These are phyloP conservation scores for Rubia balearica DNA, from an alignment of 305 asterid genomes.

Conservation along the genomic window DNA sequence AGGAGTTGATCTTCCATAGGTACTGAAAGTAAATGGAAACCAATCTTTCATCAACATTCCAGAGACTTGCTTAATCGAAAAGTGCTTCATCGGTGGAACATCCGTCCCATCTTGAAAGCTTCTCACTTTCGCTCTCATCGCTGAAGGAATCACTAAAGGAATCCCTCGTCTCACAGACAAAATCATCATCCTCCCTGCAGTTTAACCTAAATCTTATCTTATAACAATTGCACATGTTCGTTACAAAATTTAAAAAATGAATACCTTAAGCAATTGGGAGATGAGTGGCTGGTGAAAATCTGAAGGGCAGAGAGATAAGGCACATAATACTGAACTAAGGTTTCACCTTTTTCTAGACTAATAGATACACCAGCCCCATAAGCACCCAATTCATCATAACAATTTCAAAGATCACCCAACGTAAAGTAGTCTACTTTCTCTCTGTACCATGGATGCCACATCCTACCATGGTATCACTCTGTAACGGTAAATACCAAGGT, in stretches of 20 bases:
- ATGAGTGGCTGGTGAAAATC: slow-evolving; percentile 26
- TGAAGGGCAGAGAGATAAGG: slow-evolving; percentile 96
- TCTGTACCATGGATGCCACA: slow-evolving; percentile 93
- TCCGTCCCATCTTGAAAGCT: no score
- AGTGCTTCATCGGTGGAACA: no score
- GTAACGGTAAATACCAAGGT: slow-evolving; percentile 4
- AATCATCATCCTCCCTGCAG: slow-evolving; percentile 73
- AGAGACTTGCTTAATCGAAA: slow-evolving; percentile 9
- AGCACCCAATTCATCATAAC: slow-evolving; percentile 89
- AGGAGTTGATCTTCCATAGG: slow-evolving; percentile 83
- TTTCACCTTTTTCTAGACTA: slow-evolving; percentile 55
- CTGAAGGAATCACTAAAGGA: no score
- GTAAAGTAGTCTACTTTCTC: slow-evolving; percentile 22
- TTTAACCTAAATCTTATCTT: neutral
- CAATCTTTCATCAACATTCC: slow-evolving; percentile 66
- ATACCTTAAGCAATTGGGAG: slow-evolving; percentile 57
- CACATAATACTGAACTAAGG: slow-evolving; percentile 69
- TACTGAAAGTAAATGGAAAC: slow-evolving; percentile 78
- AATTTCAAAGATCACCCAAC: slow-evolving; percentile 36
- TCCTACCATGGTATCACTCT: slow-evolving; percentile 83
- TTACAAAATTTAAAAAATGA: slow-evolving; percentile 9
- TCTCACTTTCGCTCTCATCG: no score
- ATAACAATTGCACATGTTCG: neutral
- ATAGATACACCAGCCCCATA: slow-evolving; percentile 94
- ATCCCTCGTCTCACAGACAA: slow-evolving; percentile 72